Percentiles rank a stretch among this genome's conserved stretches.
Evolutionary conservation across 768 basidiomycete species (phyloP).

Genomic region (Trametes cinnabarina): DNA sequence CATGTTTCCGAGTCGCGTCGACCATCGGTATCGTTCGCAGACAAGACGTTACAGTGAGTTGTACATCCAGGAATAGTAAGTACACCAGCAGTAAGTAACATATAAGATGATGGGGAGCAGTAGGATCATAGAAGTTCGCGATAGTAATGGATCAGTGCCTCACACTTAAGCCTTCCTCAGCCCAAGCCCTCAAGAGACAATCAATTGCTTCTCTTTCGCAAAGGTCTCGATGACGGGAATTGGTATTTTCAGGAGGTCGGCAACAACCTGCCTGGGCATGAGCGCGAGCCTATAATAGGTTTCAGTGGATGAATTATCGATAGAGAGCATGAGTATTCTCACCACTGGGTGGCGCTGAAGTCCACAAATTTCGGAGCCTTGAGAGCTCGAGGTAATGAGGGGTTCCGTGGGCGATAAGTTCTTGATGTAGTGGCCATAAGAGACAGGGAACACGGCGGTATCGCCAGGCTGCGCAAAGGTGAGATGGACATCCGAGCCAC

Average conservation of each 20-base stretch:
- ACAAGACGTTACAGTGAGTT: no score
- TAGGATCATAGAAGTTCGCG: no score
- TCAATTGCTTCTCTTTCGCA: conserved; percentile 24
- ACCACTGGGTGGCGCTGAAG: conserved; percentile 28
- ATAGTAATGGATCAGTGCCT: no score
- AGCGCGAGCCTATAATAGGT: conserved; percentile 28
- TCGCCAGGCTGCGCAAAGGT: conserved; percentile 17
- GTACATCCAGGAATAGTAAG: not conserved
- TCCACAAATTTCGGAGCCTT: conserved; percentile 25
- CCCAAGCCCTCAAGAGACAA: no score
- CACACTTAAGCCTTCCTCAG: no score
- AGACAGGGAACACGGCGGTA: conserved; percentile 25
- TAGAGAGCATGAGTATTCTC: not conserved
- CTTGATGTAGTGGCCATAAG: conserved; percentile 28
- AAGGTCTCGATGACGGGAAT: conserved; percentile 15
- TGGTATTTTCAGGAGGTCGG: conserved; percentile 25
- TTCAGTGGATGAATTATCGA: no score
- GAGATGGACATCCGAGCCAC: not conserved
- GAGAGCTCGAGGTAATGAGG: conserved; percentile 28
- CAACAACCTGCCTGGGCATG: conserved; percentile 25
- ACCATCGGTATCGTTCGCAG: no score
- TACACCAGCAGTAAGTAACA: no score
- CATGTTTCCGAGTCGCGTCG: no score
- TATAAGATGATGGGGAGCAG: no score
- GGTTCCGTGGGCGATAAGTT: conserved; percentile 29